Evolutionary conservation across 495 filamentous ascomycete genomes (phyloP).

Genomic region (Clavariopsis aquatica): DNA sequence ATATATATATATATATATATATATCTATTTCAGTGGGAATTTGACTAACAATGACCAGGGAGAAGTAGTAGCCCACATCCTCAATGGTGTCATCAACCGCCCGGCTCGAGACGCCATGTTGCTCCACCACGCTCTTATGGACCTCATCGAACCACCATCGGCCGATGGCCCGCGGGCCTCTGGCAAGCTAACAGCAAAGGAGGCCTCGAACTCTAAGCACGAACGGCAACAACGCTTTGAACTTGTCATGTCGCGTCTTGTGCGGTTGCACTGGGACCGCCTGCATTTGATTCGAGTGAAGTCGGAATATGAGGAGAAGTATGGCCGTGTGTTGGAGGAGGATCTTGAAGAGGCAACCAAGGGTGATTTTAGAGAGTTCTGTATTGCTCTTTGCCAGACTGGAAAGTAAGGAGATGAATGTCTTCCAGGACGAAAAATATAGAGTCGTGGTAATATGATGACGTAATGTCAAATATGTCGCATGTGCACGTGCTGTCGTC

Average conservation of each 20-base stretch:
- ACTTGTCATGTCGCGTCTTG: conserved; percentile 45
- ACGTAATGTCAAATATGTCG: neutral
- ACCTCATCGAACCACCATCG: conserved; percentile 40
- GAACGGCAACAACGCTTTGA: conserved; percentile 43
- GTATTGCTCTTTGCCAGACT: conserved; percentile 39
- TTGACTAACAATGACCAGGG: conserved; percentile 58
- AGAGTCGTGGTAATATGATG: no score
- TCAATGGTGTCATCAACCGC: conserved; percentile 94
- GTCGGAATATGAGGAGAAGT: conserved; percentile 45
- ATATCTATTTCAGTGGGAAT: conserved; percentile 1
- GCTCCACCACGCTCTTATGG: conserved; percentile 83
- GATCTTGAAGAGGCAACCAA: conserved; percentile 45
- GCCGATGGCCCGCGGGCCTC: conserved; percentile 12
- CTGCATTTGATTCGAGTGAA: conserved; percentile 44
- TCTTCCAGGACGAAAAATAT: no score
- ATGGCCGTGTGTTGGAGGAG: conserved; percentile 40
- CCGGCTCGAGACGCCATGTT: conserved; percentile 92
- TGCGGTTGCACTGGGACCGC: conserved; percentile 48
- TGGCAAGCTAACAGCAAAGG: conserved; percentile 30
- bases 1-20: no score
- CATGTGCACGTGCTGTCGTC: neutral
- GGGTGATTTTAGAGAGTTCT: conserved; percentile 44
- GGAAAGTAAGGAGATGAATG: conserved; percentile 12
- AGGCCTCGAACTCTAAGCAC: conserved; percentile 26
- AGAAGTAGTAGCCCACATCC: conserved; percentile 90